phyloP scores from a whole-genome alignment of 2,329 filamentous ascomycete species.

The Talaromyces funiculosus region DNA sequence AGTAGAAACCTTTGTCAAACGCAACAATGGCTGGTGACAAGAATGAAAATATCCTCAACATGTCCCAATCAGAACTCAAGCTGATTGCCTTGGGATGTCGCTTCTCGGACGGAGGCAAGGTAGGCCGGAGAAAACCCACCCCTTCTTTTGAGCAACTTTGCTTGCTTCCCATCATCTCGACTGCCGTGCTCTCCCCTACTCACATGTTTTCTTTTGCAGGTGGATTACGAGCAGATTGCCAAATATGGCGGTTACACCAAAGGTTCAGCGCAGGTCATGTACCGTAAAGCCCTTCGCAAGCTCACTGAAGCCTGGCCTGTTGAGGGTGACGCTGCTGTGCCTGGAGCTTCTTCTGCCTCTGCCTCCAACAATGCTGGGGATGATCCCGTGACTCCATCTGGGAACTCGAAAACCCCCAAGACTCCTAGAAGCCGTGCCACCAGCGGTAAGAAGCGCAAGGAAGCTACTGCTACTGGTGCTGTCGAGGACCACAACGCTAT shows the following conservation, averaged over 20 bases:
- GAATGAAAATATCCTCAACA: neutral
- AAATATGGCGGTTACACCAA: constrained; percentile 29
- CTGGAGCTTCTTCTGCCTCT: too few relatives aligned
- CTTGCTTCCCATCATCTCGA: neutral
- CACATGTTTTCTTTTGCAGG: constrained; percentile 20
- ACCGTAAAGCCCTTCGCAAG: constrained; percentile 34
- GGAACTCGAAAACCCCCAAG: constrained; percentile 1
- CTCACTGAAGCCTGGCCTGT: constrained; percentile 18
- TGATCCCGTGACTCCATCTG: neutral
- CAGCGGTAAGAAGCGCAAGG: constrained; percentile 21
- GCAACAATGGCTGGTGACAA: neutral
- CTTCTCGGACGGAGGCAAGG: constrained; percentile 11
- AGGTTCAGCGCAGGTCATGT: constrained; percentile 31
- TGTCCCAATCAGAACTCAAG: constrained; percentile 11
- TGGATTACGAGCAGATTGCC: constrained; percentile 38
- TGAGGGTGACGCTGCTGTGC: neutral
- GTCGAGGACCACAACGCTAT: constrained; percentile 5
- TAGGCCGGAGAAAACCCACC: neutral
- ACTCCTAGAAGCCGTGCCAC: neutral
- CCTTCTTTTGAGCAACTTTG: too few relatives aligned
- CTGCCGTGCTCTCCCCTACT: neutral
- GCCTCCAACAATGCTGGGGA: neutral
- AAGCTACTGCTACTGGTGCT: neutral
- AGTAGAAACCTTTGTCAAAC: neutral
- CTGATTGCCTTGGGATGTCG: constrained; percentile 11